Percentiles rank a stretch among this genome's conserved stretches.
Conservation (phyloP, 352 stramenopile genomes). For the Phytophthora vignae region DNA sequence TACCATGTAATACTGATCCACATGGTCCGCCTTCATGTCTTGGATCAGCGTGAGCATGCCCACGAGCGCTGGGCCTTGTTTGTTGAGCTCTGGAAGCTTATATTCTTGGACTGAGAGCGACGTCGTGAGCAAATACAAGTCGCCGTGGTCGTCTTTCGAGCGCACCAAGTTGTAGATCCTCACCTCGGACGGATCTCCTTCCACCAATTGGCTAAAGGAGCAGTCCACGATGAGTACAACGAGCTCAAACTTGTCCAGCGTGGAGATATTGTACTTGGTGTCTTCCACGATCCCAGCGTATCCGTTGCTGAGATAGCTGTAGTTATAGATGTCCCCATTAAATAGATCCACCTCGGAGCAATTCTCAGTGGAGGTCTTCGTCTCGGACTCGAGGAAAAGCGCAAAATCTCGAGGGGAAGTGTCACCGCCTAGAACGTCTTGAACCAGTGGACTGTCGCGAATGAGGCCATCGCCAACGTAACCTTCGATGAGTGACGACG, state of each 20-base stretch:
- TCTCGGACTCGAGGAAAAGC: constrained; percentile 38
- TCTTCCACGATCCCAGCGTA: constrained; percentile 20
- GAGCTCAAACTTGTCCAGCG: constrained; percentile 36
- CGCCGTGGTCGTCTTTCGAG: not conserved
- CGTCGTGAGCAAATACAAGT: constrained; percentile 23
- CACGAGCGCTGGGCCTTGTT: constrained; percentile 20
- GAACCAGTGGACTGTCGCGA: constrained; percentile 35
- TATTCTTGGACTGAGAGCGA: constrained; percentile 37
- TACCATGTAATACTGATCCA: constrained; percentile 26
- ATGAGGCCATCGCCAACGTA: constrained; percentile 38
- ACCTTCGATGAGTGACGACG: constrained; percentile 17
- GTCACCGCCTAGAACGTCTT: constrained; percentile 16
- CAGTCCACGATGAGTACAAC: constrained; percentile 47
- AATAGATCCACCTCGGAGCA: constrained; percentile 14
- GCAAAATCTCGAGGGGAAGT: constrained; percentile 33
- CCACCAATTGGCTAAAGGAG: constrained; percentile 20
- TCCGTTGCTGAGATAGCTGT: constrained; percentile 36
- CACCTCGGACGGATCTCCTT: not conserved
- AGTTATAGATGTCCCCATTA: constrained; percentile 29
- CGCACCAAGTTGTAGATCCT: constrained; percentile 36
- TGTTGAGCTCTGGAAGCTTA: constrained; percentile 15
- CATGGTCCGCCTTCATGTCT: constrained; percentile 15
- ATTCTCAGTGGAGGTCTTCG: constrained; percentile 10
- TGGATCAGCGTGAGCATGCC: constrained; percentile 28
- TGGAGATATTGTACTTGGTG: constrained; percentile 42